Evolutionary conservation across 345 rosid species (phyloP), one percentile per base, ranked within the genome.

Genomic region (Syzygium aromaticum): DNA sequence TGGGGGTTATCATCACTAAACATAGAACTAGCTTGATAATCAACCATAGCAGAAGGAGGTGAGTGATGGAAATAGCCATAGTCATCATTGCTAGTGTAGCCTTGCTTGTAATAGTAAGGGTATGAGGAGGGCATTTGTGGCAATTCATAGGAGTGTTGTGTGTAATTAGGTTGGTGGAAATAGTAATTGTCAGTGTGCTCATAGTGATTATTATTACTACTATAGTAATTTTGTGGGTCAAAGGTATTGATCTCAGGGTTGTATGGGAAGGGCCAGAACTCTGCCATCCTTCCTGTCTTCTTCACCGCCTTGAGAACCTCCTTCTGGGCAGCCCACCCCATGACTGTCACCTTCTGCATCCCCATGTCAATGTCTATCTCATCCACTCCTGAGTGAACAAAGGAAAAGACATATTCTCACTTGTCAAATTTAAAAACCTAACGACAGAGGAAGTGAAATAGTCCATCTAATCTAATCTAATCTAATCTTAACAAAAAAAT

Each of bases 1-100:
- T 95, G 92, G 40, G 97, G 98, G 88, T 95, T 95, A 6, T 95
- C 99, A 83, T 97, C 98, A 57, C 93, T 94, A 67, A 95, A 95
- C 89, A 95, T 16, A 83, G 95, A 77, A 85, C 89, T 59, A 85
- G 94, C 88, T 56, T 85, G 90, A 43, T 91, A 89, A 52, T 92
- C 90, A 28, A 93, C 88, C 51, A 40, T 64, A 12, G 86, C 11
- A 19, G 51, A 23, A 87, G 89, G 52, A 56, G 90, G 90, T 46
- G 92, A 90, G 67, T 51, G 91, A 49, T 89, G 93, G 89, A 85
- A 84, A 87, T 93, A 92, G 27, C 95, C 94, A 87, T 90, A 88
- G 13, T 90, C 91, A 3, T 90, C 92, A 54, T 90, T 86, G 27
- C 92, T 92, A 49, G 87, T 88, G 85, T 89, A 91, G 22, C 94